These are phyloP conservation scores for Beauveria bassiana DNA, from an alignment of 2,329 filamentous ascomycete genomes.

Conservation along the genomic window DNA sequence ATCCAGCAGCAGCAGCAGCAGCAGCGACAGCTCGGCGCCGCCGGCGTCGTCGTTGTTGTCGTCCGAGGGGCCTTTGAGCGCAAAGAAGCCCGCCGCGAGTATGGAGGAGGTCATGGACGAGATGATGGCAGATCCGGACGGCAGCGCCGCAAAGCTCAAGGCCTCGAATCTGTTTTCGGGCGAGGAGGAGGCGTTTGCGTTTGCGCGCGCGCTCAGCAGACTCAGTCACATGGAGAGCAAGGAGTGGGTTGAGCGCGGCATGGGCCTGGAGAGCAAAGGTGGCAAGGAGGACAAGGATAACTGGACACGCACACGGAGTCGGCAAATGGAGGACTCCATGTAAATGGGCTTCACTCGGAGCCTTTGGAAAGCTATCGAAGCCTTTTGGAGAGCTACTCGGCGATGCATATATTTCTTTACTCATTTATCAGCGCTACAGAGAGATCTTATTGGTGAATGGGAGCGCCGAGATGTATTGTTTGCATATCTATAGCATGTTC, in stretches of 20 bases:
- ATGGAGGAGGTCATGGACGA: slow-evolving; percentile 66
- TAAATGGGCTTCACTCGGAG: slow-evolving; percentile 19
- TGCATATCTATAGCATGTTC: neutral
- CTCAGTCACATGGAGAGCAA: slow-evolving; percentile 88
- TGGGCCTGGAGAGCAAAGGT: slow-evolving; percentile 56
- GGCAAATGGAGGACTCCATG: slow-evolving; percentile 63
- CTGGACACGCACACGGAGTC: slow-evolving; percentile 58
- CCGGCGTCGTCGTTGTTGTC: slow-evolving; percentile 14
- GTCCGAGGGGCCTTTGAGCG: neutral
- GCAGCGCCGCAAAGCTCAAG: slow-evolving; percentile 79
- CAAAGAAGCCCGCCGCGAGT: slow-evolving; percentile 21
- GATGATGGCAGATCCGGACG: slow-evolving; percentile 80
- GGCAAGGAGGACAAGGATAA: slow-evolving; percentile 58
- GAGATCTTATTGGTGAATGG: too few relatives aligned
- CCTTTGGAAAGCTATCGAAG: too few relatives aligned
- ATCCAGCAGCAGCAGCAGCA: slow-evolving; percentile 27
- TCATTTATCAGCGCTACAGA: neutral
- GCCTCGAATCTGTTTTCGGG: slow-evolving; percentile 81
- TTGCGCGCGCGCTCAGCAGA: slow-evolving; percentile 77
- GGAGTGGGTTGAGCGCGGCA: slow-evolving; percentile 86
- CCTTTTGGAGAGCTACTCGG: neutral
- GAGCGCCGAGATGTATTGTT: neutral
- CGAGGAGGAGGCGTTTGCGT: slow-evolving; percentile 94
- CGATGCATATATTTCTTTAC: neutral
- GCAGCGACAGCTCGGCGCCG: slow-evolving; percentile 21